phyloP scores from a whole-genome alignment of 805 yeast species.

The Starmerella vitae region DNA sequence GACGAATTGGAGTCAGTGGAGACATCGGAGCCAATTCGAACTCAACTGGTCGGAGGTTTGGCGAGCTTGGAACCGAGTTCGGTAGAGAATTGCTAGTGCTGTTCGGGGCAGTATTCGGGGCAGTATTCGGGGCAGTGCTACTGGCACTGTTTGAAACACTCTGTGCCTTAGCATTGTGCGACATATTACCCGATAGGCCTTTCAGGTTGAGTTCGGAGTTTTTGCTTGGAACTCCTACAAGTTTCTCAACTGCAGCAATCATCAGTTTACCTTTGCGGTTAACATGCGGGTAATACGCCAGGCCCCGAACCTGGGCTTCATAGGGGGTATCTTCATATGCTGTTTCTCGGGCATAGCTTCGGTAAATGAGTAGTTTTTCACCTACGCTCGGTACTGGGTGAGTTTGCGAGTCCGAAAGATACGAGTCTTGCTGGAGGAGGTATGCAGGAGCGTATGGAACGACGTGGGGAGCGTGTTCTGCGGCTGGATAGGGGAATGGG shows the following conservation, averaged over 20 bases:
- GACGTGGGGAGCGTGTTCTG: neutral
- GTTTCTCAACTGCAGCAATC: slow-evolving; percentile 20
- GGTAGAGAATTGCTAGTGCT: neutral
- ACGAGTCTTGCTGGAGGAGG: neutral
- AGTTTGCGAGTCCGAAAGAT: slow-evolving; percentile 1
- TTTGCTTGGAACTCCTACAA: slow-evolving; percentile 23
- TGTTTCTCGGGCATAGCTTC: slow-evolving; percentile 15
- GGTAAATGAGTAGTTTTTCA: slow-evolving; percentile 13
- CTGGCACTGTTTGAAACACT: neutral
- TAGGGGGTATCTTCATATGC: slow-evolving; percentile 1
- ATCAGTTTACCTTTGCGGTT: slow-evolving; percentile 59
- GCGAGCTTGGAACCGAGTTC: slow-evolving; percentile 5
- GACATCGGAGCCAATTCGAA: neutral
- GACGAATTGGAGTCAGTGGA: neutral
- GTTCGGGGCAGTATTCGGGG: slow-evolving; percentile 1
- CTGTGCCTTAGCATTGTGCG: neutral
- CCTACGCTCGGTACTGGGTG: neutral
- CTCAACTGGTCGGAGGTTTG: slow-evolving; percentile 1
- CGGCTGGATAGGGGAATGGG: neutral
- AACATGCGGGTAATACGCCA: slow-evolving; percentile 57
- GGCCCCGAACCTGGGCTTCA: slow-evolving; percentile 43
- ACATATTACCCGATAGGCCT: neutral
- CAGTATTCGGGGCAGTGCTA: slow-evolving; percentile 1
- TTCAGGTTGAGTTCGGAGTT: slow-evolving; percentile 1
- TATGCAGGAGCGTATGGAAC: neutral